Conservation (phyloP, 306 rosid genomes). For the Purshia tridentata region DNA sequence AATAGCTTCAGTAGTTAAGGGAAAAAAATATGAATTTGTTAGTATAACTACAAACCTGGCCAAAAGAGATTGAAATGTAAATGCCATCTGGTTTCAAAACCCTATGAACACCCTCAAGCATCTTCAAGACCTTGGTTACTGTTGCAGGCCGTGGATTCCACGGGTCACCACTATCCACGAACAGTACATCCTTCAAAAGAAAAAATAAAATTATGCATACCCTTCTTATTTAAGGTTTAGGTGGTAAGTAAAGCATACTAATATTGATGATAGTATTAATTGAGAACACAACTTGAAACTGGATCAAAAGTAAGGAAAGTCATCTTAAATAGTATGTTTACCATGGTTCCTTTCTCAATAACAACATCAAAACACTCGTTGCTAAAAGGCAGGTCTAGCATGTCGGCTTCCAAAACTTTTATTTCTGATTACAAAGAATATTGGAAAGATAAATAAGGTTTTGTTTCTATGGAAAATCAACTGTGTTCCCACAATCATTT, state of each 20-base stretch:
- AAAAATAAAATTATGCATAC: constrained; percentile 20
- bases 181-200: constrained; percentile 84
- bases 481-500: not conserved
- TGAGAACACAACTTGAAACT: constrained; percentile 21
- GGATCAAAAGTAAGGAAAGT: constrained; percentile 21
- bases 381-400: constrained; percentile 90
- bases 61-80: constrained; percentile 85
- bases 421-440: constrained; percentile 54
- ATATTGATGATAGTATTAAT: constrained; percentile 3
- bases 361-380: constrained; percentile 77
- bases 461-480: not conserved
- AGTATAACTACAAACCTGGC: constrained; percentile 59
- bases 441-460: not conserved
- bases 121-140: constrained; percentile 71
- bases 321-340: constrained; percentile 31
- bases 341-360: constrained; percentile 98
- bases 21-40: constrained; percentile 18
- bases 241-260: constrained; percentile 6
- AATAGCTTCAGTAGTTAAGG: not conserved
- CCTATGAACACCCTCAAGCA: constrained; percentile 76
- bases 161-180: constrained; percentile 90
- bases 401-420: constrained; percentile 89
- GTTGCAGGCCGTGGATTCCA: constrained; percentile 85
- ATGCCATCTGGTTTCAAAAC: constrained; percentile 71
- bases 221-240: constrained; percentile 8